These are phyloP conservation scores for slime mould (Dictyostelium discoideum) DNA, from an alignment of 78 protist species.

Conservation along the genomic window DNA sequence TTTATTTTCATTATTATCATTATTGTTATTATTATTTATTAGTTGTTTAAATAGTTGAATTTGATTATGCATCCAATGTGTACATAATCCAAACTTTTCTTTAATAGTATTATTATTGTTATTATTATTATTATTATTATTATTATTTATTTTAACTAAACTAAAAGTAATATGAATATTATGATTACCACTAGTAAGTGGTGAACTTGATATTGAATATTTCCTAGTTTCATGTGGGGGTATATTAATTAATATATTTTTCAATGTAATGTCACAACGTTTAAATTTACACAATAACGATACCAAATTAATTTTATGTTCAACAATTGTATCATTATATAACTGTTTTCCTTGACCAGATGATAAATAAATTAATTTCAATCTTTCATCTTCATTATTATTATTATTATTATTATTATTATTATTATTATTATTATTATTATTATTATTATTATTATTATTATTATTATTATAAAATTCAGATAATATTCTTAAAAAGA, in stretches of 20 bases:
- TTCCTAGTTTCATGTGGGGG: constrained; percentile 52
- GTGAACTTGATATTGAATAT: constrained; percentile 64
- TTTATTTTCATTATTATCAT: not conserved
- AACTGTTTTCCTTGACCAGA: constrained; percentile 4
- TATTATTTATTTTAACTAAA: not conserved
- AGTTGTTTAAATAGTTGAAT: not conserved
- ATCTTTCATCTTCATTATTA: not conserved
- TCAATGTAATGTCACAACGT: constrained; percentile 19
- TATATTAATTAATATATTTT: not conserved
- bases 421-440: no score
- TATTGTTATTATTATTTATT: not conserved
- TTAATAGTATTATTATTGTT: not conserved
- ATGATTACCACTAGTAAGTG: not conserved
- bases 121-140: not conserved
- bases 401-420: not conserved
- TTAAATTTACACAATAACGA: constrained; percentile 27
- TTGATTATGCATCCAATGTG: constrained; percentile 51
- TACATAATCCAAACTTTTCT: constrained; percentile 43
- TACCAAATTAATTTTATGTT: constrained; percentile 19
- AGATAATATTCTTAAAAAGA: constrained; percentile 24
- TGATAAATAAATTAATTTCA: constrained; percentile 32
- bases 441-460: no score
- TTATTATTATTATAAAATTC: not conserved
- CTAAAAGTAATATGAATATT: constrained; percentile 48
- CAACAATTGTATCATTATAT: constrained; percentile 30